Evolutionary conservation across 208 protist species (phyloP).

Genomic region (Tetramitus jugosus): DNA sequence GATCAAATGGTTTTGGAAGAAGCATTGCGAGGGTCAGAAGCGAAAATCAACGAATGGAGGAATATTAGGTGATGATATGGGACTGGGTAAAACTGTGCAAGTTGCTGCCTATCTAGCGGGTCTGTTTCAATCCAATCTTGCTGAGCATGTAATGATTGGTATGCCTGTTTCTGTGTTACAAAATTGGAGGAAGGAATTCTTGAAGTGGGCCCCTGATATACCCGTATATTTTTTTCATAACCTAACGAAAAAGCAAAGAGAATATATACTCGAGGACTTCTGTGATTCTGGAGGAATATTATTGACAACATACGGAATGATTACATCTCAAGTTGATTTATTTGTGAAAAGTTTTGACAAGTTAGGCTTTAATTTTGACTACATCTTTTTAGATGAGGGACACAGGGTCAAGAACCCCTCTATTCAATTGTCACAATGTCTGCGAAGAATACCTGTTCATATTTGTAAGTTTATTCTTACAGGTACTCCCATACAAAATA

Average conservation of each 20-base stretch:
- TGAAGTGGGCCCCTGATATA: not conserved
- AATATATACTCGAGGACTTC: not conserved
- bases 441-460: slow-evolving; percentile 37
- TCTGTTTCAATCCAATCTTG: not conserved
- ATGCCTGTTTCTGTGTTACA: slow-evolving; percentile 4
- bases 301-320: slow-evolving; percentile 11
- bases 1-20: slow-evolving; percentile 9
- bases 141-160: not conserved
- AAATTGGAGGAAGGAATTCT: slow-evolving; percentile 23
- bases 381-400: slow-evolving; percentile 63
- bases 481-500: slow-evolving; percentile 95
- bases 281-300: not conserved
- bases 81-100: not conserved
- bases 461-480: slow-evolving; percentile 64
- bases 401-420: slow-evolving; percentile 60
- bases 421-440: slow-evolving; percentile 41
- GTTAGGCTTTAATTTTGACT: slow-evolving; percentile 44
- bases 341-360: not conserved
- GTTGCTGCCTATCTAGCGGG: not conserved
- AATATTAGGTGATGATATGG: slow-evolving; percentile 17
- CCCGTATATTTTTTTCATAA: slow-evolving; percentile 2
- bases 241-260: not conserved
- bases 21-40: not conserved
- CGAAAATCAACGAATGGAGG: not conserved
- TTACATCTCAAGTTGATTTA: not conserved